Evolutionary conservation across 495 filamentous ascomycete genomes (phyloP), one percentile per base, ranked within the genome.

Genomic region (Xylaria longipes): DNA sequence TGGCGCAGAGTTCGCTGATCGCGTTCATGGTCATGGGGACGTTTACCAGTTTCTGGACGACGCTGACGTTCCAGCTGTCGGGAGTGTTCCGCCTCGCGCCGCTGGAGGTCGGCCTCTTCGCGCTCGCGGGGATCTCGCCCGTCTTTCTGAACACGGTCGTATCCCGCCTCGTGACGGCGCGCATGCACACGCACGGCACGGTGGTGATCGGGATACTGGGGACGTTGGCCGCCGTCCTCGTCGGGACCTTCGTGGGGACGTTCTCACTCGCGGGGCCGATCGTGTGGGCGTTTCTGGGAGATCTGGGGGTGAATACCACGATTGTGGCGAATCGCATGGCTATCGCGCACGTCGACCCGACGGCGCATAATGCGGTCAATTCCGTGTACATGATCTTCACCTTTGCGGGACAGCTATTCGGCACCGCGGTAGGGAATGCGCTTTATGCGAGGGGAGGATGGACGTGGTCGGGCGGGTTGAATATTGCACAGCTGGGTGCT

Each of bases 31-130:
- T 80, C 5, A 80, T 77, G 69, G 83, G 81, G 5, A 79, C 80
- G 29, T 84, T 85, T 46, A 83, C 81, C 0, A 79, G 77, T 6
- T 85, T 91, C 83, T 97, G 93, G 93, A 96, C 93, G 3, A 95
- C 93, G 0, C 81, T 95, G 22, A 94, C 92, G 0, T 97, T 97
- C 79, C 86, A 95, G 27, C 86, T 96, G 7, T 84, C 83, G 0
- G 73, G 79, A 4, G 90, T 91, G 0, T 93, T 92, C 79, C 75
- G 85, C 68, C 90, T 90, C 72, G 77, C 81, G 9, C 86, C 91
- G 4, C 76, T 91, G 4, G 81, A 79, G 0, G 92, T 94, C 61
- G 92, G 92, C 1, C 82, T 94, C 14, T 94, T 94, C 76, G 89
- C 90, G 0, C 80, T 94, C 11, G 88, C 91, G 56, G 91, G 91